Base-by-base conservation (phyloP, 1,139 yeast species). In the Tardiomyces blankii region DNA sequence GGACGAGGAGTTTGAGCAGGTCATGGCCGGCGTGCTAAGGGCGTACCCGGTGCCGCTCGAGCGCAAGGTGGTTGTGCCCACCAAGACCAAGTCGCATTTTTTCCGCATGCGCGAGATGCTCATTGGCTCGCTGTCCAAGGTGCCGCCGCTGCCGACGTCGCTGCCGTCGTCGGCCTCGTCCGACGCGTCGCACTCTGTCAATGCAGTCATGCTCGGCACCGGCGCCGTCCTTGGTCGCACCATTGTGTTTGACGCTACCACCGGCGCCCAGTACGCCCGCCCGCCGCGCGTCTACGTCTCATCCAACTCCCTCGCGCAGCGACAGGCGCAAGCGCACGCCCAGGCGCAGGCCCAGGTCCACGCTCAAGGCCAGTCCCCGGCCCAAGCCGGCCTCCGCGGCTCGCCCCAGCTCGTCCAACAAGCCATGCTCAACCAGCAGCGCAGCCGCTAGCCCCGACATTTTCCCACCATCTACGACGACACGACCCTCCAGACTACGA, bases 1-100 rank as follows among this genome's bases (percentile, higher is more conserved):
- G 11, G 96, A 88, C 56, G 96, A 91, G 62, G 98, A 91, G 60
- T 86, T 96, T 1, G 88, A 85, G 48, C 84, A 83, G 56, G 97
- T 91, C 3, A 69, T 91, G 60, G 88, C 82, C 51, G 97, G 97
- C 12, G 87, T 91, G 19, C 32, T 51, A 18, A 42, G 39, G 28
- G 44, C 55, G n/a, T 45, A 46, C 18, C 52, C 57, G 6, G 70
- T 81, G 51, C 96, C 97, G 1, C 65, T 89, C 50, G 96, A 88
- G 58, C 67, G 88, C 38, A 79, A 78, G 48, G 81, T 82, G n/a
- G 61, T 86, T 9, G 67, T 84, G 57, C 89, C 96, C 1, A 74
- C 82, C 1, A 73, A 86, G 46, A 67, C 77, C 50, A 77, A 95
- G 53, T 81, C 81, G 41, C 73, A 78, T 48, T 86, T 84, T 57